These are phyloP conservation scores for Fusarium poae DNA, from an alignment of 2,329 filamentous ascomycete species.

Conservation along the genomic window DNA sequence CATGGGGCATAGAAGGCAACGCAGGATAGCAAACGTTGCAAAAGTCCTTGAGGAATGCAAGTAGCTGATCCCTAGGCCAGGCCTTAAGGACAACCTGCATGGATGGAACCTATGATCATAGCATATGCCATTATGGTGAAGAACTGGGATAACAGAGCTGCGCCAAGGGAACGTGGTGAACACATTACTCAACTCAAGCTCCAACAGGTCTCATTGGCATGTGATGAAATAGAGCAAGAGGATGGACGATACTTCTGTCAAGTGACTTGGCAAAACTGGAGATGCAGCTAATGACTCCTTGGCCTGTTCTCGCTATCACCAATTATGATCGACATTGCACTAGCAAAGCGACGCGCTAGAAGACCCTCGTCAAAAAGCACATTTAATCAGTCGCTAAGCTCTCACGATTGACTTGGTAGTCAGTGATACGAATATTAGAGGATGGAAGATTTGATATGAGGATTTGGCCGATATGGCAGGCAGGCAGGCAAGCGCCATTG, in stretches of 20 bases:
- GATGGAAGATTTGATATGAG: not conserved
- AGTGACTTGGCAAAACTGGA: not conserved
- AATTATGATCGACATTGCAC: conserved; percentile 33
- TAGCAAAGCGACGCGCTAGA: not conserved
- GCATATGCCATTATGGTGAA: conserved; percentile 31
- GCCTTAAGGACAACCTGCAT: conserved; percentile 19
- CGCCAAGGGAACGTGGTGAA: not conserved
- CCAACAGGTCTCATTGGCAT: not conserved
- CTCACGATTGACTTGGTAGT: conserved; percentile 2
- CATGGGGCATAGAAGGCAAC: conserved; percentile 11
- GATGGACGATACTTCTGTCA: not conserved
- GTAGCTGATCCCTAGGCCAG: conserved; percentile 9
- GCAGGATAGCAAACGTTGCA: conserved; percentile 22
- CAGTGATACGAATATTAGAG: conserved; percentile 1
- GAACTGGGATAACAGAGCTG: conserved; percentile 12
- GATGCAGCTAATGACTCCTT: not conserved
- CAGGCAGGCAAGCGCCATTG: not conserved
- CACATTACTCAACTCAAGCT: not conserved
- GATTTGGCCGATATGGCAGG: conserved; percentile 11
- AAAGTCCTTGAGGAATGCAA: conserved; percentile 44
- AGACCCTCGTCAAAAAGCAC: not conserved
- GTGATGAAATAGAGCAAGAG: conserved; percentile 3
- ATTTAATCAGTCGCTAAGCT: not conserved
- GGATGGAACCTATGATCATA: conserved; percentile 23
- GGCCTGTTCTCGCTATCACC: conserved; percentile 6